phyloP scores from a whole-genome alignment of 768 basidiomycete genomes.

The Boletus subparvulus region DNA sequence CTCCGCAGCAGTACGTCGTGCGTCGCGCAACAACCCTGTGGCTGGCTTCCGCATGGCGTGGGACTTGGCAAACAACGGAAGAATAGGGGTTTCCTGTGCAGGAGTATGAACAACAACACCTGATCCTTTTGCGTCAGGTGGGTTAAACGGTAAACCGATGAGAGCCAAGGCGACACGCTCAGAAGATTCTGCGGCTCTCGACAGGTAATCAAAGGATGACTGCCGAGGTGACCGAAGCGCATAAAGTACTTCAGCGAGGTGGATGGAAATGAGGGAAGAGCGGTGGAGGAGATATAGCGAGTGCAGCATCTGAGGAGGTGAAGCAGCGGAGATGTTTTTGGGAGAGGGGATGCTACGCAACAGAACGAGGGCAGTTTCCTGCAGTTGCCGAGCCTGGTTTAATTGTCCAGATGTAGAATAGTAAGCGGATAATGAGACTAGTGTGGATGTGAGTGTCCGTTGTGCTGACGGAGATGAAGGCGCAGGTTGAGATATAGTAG shows the following conservation, averaged over 20 bases:
- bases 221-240: conserved; percentile 43
- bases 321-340: conserved; percentile 40
- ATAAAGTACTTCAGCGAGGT: conserved; percentile 70
- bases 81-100: conserved; percentile 40
- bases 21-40: conserved; percentile 58
- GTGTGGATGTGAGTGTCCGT: conserved; percentile 55
- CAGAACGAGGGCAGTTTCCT: conserved; percentile 55
- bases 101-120: conserved; percentile 37
- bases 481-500: conserved; percentile 35
- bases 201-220: conserved; percentile 55
- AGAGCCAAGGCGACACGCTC: conserved; percentile 61
- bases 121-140: conserved; percentile 37
- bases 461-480: conserved; percentile 65
- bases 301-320: conserved; percentile 63
- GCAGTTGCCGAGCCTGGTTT: conserved; percentile 51
- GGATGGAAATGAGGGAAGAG: conserved; percentile 68
- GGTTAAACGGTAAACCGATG: conserved; percentile 39
- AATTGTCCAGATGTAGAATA: conserved; percentile 62
- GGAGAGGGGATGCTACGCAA: conserved; percentile 55
- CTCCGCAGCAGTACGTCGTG: conserved; percentile 68
- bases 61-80: conserved; percentile 46
- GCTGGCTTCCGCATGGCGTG: conserved; percentile 55
- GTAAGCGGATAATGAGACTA: conserved; percentile 71
- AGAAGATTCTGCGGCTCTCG: conserved; percentile 63
- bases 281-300: conserved; percentile 67